These are phyloP conservation scores for Botrytis medusae DNA, from an alignment of 2,329 filamentous ascomycete species.

Conservation along the genomic window DNA sequence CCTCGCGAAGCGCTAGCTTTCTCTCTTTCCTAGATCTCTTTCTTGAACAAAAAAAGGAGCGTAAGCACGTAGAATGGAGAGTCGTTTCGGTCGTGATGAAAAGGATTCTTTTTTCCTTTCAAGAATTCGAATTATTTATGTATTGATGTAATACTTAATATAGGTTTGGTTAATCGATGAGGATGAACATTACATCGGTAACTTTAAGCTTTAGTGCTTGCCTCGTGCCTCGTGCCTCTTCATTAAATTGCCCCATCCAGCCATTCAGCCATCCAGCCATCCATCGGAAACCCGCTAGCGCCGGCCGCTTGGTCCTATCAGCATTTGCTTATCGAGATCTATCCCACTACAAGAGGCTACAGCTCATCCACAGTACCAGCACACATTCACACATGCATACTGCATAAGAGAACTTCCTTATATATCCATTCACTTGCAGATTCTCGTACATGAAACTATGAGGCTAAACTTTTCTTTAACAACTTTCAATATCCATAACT, in stretches of 20 bases:
- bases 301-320: conserved; percentile 28
- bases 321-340: conserved; percentile 15
- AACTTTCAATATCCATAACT: not conserved
- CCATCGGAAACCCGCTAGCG: conserved; percentile 20
- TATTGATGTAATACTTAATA: conserved; percentile 6
- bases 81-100: not conserved
- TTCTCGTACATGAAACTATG: not conserved
- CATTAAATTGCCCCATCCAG: conserved; percentile 1
- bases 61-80: not conserved
- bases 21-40: conserved; percentile 5
- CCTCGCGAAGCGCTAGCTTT: conserved; percentile 12
- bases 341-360: conserved; percentile 1
- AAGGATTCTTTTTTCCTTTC: too few species aligned
- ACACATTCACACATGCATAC: not conserved
- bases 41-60: not conserved
- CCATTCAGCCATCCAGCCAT: not conserved
- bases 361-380: not conserved
- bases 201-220: conserved; percentile 20
- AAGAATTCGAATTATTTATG: not conserved
- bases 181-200: conserved; percentile 19
- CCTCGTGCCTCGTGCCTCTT: conserved; percentile 12
- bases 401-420: conserved; percentile 5
- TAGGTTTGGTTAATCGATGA: conserved; percentile 12
- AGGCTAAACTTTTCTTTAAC: not conserved
- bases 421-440: conserved; percentile 14